Evolutionary conservation across 371 early-diverging fungal genomes (phyloP).

Genomic region (Mortierella sp.): DNA sequence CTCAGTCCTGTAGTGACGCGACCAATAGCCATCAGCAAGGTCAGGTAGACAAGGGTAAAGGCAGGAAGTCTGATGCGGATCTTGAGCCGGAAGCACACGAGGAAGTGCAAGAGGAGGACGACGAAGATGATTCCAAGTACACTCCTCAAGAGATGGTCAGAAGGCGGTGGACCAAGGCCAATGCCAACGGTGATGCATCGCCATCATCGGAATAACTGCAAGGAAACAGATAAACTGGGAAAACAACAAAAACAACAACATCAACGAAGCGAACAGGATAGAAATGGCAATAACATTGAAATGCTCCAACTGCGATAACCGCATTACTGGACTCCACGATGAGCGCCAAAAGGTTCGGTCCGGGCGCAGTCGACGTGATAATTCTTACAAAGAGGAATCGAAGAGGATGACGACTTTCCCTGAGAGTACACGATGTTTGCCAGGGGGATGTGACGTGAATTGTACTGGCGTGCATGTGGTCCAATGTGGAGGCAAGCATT

Average conservation of each 20-base stretch:
- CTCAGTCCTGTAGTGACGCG: not conserved
- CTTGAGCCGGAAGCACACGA: slow-evolving; percentile 14
- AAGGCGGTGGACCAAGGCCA: slow-evolving; percentile 32
- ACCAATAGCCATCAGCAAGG: not conserved
- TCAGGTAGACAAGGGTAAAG: slow-evolving; percentile 23
- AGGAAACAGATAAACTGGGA: not conserved
- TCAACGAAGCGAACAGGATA: not conserved
- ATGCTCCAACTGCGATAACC: too few relatives aligned
- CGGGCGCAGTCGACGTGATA: too few relatives aligned
- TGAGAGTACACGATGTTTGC: too few relatives aligned
- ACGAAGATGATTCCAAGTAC: slow-evolving; percentile 21
- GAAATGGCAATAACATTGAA: too few relatives aligned
- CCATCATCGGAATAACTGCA: not conserved
- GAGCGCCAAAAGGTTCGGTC: too few relatives aligned
- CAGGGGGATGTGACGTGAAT: too few relatives aligned
- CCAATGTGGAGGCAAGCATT: too few relatives aligned
- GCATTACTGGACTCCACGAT: too few relatives aligned
- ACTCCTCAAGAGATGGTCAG: slow-evolving; percentile 50
- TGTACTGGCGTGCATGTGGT: too few relatives aligned
- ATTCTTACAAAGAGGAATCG: too few relatives aligned
- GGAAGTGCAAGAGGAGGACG: slow-evolving; percentile 8
- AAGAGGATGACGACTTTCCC: too few relatives aligned
- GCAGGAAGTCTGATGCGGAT: slow-evolving; percentile 23
- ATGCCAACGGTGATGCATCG: not conserved
- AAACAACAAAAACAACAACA: not conserved